Evolutionary conservation across 495 filamentous ascomycete species (phyloP), one percentile per base, ranked within the genome.

Genomic region (Aspergillus baeticus): DNA sequence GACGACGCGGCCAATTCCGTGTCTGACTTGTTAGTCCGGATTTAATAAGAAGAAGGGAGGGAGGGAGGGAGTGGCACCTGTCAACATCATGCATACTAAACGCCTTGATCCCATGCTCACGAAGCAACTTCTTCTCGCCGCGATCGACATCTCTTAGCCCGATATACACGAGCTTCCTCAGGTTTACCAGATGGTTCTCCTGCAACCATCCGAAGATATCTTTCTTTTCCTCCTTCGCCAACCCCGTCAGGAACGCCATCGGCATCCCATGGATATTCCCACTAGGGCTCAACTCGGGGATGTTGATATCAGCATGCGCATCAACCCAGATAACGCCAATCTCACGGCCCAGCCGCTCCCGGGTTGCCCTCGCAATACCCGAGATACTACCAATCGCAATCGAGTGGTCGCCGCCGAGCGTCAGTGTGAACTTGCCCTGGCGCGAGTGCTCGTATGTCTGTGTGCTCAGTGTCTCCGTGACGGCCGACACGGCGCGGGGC

Each of bases 51-150:
- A 35, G 33, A 17, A 13, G 42, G 13, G 31, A 18, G 36, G 10
- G 38, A 36, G 44, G 37, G 54, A 57, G 20, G 51, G 26, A 51
- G 29, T 23, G 69, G 42, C 73, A 90, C 85, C 83, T 81, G 66
- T 99, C 94, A 71, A 99, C 89, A 70, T 98, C 94, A 69, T 97
- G 92, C 94, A 98, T 99, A 71, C 87, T 92, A 65, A 98, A 99
- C 6, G 93, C 95, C 74, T 88, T 92, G 72, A 99, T 92, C 2
- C 87, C 87, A 60, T 99, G 76, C 58, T 97, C 90, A 50, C 86
- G 81, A 53, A 99, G 73, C 34, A 96, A 86, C 71, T 81, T 80
- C 86, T 98, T 99, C 82, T 99, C 94, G 1, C 85, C 90, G 6
- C 81, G 71, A 64, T 99, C 94, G 17, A 98, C 91, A 73, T 99